Percentiles rank a stretch among this genome's conserved stretches.
phyloP scores from a whole-genome alignment of 495 filamentous ascomycete genomes.

The Hyaloscypha variabilis region DNA sequence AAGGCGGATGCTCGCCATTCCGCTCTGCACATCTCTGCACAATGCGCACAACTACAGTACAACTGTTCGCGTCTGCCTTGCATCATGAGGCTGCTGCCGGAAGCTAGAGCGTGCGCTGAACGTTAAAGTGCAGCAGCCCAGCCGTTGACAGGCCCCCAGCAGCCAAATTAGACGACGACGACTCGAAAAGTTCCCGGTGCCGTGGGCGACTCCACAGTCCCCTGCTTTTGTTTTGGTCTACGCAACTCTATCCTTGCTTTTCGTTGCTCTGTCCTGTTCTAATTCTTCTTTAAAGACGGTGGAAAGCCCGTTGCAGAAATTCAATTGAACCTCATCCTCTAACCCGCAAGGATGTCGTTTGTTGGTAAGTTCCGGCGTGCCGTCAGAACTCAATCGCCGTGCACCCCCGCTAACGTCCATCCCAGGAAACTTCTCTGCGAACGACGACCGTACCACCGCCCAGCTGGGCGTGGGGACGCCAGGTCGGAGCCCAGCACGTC shows the following conservation, averaged over 20 bases:
- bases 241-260: not conserved
- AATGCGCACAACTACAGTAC: not conserved
- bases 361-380: not conserved
- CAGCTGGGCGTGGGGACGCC: not conserved
- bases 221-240: not conserved
- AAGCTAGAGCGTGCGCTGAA: not conserved
- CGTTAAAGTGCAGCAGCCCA: not conserved
- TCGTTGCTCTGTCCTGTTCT: not conserved
- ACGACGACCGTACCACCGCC: not conserved
- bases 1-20: not conserved
- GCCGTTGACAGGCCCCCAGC: not conserved
- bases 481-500: not conserved
- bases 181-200: not conserved
- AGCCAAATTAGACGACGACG: not conserved
- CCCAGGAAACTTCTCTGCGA: not conserved
- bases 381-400: not conserved
- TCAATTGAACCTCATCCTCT: not conserved
- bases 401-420: not conserved
- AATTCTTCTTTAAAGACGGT: not conserved
- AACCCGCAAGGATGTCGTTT: not conserved
- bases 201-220: not conserved
- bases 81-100: not conserved
- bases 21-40: not conserved
- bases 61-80: not conserved
- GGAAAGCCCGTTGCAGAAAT: not conserved